Base-by-base conservation (phyloP, 1,284 basidiomycete genomes). In the Ceratobasidium sp. region DNA sequence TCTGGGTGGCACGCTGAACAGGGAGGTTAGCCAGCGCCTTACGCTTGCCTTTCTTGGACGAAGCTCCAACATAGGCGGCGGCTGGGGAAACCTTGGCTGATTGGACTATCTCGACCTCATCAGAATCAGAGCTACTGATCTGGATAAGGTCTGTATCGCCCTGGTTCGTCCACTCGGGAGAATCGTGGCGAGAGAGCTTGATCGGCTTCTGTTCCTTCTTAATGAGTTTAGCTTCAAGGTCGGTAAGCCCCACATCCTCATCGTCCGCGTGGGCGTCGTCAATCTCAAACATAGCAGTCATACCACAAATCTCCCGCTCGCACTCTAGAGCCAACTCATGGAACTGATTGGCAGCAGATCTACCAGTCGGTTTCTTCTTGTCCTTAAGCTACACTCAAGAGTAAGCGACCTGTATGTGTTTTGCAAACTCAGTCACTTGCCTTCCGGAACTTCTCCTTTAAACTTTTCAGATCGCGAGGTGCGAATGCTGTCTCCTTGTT, bases 371-470 rank as follows among this genome's bases (percentile, higher is more conserved):
- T n/a, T 46, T 46, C n/a, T 33, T 33, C 64, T 23, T 28, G 28
- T 28, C 15, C 20, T 20, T 17, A 3, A 64, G 62, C 62, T 44
- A 44, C 23, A n/a, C n/a, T n/a, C n/a, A n/a, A 42, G 13, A 13
- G 44, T 46, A 46, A 6, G 44, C 44, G 13, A 46, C 5, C 13
- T 5, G 44, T 46, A 23, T 17, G 7, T 23, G 20, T 5, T 17
- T 10, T 9, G 7, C 4, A 17, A 10, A 54, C 4, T 10, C n/a
- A 54, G 52, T 23, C n/a, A 61, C 57, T 33, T 33, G 33, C 57
- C 57, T 61, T 61, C 33, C 57, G 38, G 38, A 33, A 61, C 38
- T 61, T 61, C 26, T 61, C 57, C 28, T 7, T 61, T 26, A 61
- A 26, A 40, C 57, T 61, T 26, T 61, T 61, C 6, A 61, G 57